Percentiles rank a stretch among this genome's conserved stretches.
Evolutionary conservation across 768 basidiomycete species (phyloP).

Genomic region (Tricholoma hemisulphureum): DNA sequence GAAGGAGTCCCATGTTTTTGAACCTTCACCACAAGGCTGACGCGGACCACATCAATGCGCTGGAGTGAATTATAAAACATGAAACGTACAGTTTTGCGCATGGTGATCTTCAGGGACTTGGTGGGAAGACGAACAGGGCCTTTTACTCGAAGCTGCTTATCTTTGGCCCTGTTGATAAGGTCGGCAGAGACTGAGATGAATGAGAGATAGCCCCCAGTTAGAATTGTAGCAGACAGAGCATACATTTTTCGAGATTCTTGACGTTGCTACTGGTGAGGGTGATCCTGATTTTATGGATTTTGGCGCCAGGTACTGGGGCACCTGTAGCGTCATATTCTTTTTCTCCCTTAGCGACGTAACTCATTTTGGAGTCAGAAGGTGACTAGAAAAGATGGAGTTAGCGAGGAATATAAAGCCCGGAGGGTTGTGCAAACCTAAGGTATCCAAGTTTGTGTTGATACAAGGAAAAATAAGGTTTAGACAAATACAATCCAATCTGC

Average conservation of each 20-base stretch:
- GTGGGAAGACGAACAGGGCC: constrained; percentile 98
- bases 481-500: neutral
- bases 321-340: constrained; percentile 97
- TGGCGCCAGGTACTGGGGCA: constrained; percentile 78
- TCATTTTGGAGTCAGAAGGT: constrained; percentile 90
- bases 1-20: constrained; percentile 99
- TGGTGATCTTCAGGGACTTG: constrained; percentile 98
- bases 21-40: constrained; percentile 99
- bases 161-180: constrained; percentile 98
- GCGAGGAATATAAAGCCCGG: neutral
- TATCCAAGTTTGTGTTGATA: constrained; percentile 13
- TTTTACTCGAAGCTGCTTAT: constrained; percentile 99
- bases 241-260: constrained; percentile 98
- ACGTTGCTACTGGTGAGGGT: constrained; percentile 98
- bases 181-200: constrained; percentile 77
- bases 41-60: neutral
- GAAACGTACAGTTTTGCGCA: constrained; percentile 88
- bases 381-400: constrained; percentile 42
- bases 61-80: neutral
- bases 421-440: constrained; percentile 42
- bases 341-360: constrained; percentile 98
- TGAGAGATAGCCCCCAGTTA: neutral
- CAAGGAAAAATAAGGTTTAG: constrained; percentile 6
- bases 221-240: constrained; percentile 17
- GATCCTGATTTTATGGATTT: constrained; percentile 99